These are phyloP conservation scores for Paramecium sonneborni DNA, from an alignment of 73 alveolate species.

Conservation along the genomic window DNA sequence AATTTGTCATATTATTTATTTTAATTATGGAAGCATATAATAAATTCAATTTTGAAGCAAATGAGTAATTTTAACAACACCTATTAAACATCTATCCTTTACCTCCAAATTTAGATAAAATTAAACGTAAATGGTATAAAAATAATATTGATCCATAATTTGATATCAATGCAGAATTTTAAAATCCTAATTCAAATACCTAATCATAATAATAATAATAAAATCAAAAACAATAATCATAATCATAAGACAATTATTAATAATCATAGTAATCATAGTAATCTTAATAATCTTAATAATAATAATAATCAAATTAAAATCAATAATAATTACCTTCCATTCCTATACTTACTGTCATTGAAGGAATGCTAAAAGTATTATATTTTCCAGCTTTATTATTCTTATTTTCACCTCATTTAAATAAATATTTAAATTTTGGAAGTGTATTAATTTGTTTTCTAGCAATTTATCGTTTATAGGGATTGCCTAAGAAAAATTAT, in stretches of 20 bases:
- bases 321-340: background rate
- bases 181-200: background rate
- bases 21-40: slow-evolving; percentile 45
- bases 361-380: slow-evolving; percentile 31
- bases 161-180: background rate
- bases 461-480: background rate
- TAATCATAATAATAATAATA: background rate
- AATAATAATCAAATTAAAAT: background rate
- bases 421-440: background rate
- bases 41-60: slow-evolving; percentile 25
- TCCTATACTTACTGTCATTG: background rate
- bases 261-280: background rate
- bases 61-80: background rate
- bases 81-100: background rate
- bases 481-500: background rate
- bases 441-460: background rate
- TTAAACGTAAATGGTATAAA: slow-evolving; percentile 45
- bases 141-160: slow-evolving; percentile 21
- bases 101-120: background rate
- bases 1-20: slow-evolving; percentile 21
- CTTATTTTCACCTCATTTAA: background rate
- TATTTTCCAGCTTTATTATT: slow-evolving; percentile 25
- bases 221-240: background rate
- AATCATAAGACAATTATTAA: background rate
- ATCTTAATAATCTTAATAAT: background rate